A percentile compares a stretch with the other conserved stretches of the same genome.
Conservation (phyloP, 1,139 yeast genomes). For the Saccharomyces hybrid region DNA sequence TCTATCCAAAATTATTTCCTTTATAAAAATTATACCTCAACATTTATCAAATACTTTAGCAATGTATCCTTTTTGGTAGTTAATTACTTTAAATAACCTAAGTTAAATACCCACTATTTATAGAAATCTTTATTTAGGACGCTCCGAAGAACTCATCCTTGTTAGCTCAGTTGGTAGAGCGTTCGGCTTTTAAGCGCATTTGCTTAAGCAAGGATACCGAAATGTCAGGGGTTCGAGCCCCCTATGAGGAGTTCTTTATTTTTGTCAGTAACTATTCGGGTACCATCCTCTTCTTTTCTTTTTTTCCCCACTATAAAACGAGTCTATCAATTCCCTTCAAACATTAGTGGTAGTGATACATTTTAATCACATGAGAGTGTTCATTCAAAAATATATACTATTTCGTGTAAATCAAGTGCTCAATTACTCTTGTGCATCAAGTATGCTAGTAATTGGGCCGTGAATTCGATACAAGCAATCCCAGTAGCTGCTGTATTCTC, state of each 20-base stretch:
- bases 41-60: too few relatives aligned
- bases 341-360: too few relatives aligned
- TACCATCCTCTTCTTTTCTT: too few relatives aligned
- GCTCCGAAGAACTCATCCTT: constrained; percentile 30
- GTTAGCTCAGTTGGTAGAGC: constrained; percentile 35
- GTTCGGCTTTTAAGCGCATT: constrained; percentile 30
- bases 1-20: too few relatives aligned
- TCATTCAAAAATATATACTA: neutral
- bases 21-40: too few relatives aligned
- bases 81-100: too few relatives aligned
- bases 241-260: constrained; percentile 33
- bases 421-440: constrained; percentile 8
- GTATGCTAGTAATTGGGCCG: constrained; percentile 20
- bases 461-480: constrained; percentile 26
- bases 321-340: neutral
- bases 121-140: too few relatives aligned
- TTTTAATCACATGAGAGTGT: neutral
- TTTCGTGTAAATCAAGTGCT: neutral
- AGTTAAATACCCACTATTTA: too few relatives aligned
- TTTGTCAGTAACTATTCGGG: constrained; percentile 2
- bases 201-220: constrained; percentile 31
- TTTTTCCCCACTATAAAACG: neutral
- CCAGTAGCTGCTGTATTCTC: constrained; percentile 25
- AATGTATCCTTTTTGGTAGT: too few relatives aligned
- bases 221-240: constrained; percentile 37